Evolutionary conservation across 495 filamentous ascomycete species (phyloP), one percentile per base, ranked within the genome.

Genomic region (Parathielavia appendiculata): DNA sequence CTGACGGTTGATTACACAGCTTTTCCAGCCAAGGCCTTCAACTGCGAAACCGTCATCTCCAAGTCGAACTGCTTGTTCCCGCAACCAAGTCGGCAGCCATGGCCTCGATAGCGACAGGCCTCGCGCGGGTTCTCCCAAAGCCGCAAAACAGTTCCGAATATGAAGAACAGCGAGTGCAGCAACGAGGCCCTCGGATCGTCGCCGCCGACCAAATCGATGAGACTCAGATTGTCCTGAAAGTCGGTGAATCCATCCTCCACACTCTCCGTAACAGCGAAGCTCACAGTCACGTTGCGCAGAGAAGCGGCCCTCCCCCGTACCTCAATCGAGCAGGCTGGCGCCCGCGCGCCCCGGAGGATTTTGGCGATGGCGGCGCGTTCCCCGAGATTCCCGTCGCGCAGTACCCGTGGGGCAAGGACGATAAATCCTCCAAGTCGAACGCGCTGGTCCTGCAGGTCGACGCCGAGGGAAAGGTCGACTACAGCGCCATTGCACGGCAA

Each of bases 341-440:
- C 58, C 91, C 91, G 17, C 84, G 91, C 59, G 80, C 79, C 12
- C 77, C 84, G 59, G 92, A 97, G 72, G 95, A 97, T 73, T 97
- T 89, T 74, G 92, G 89, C 65, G 92, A 97, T 77, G 93, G 93
- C 57, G 93, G 93, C 65, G 91, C 92, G 49, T 98, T 97, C 72
- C 91, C 93, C 36, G 93, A 98, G 71, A 86, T 98, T 45, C 85
- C 87, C 23, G 83, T 97, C 47, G 93, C 92, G 26, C 93, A 98
- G 65, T 98, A 98, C 68, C 92, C 92, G 44, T 85, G 96, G 91
- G 95, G 93, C 38, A 82, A 88, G 56, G 92, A 92, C 17, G 71
- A 65, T 36, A 76, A 81, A 17, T 75, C 86, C 1, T 79, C 81
- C 5, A 86, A 77, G 7, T 92, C 89, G 51, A 97, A 96, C 71